Evolutionary conservation across 163 green algal genomes (phyloP).

Genomic region (Prototheca cutis): DNA sequence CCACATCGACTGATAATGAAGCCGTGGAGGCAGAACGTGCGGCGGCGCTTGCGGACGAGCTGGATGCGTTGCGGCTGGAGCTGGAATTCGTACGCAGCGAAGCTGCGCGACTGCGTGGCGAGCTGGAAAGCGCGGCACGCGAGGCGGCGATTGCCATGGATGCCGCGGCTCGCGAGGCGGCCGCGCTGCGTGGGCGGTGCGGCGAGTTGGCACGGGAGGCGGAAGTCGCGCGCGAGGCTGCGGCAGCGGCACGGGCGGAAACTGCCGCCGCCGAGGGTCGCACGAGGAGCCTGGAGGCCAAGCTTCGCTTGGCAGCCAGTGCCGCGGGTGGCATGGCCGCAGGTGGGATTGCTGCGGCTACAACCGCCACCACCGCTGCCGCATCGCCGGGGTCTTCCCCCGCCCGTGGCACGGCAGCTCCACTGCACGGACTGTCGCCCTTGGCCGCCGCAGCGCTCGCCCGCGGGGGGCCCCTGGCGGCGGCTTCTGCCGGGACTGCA

Average conservation of each 20-base stretch:
- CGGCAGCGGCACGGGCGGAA: constrained; percentile 1
- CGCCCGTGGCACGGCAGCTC: no score
- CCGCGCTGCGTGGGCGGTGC: neutral
- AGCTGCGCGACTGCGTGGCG: constrained; percentile 5
- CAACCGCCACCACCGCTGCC: no score
- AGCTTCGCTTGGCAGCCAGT: constrained; percentile 2
- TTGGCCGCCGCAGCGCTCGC: no score
- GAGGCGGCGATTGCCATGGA: neutral
- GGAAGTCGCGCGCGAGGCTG: constrained; percentile 3
- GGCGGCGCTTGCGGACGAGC: constrained; percentile 12
- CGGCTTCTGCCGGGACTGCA: no score
- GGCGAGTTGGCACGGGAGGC: constrained; percentile 6
- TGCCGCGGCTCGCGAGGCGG: constrained; percentile 4
- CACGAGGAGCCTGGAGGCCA: constrained; percentile 3
- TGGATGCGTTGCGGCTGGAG: constrained; percentile 24
- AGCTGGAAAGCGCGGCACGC: constrained; percentile 10
- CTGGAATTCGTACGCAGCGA: constrained; percentile 23
- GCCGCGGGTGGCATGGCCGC: constrained; percentile 1
- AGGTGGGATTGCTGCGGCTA: constrained; percentile 1
- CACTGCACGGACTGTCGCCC: no score
- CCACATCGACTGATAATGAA: no score
- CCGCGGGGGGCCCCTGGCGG: no score
- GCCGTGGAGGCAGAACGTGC: no score
- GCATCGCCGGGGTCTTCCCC: no score
- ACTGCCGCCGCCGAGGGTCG: constrained; percentile 8